These are phyloP conservation scores for Lactarius psammicola DNA, from an alignment of 768 basidiomycete species.

Conservation along the genomic window DNA sequence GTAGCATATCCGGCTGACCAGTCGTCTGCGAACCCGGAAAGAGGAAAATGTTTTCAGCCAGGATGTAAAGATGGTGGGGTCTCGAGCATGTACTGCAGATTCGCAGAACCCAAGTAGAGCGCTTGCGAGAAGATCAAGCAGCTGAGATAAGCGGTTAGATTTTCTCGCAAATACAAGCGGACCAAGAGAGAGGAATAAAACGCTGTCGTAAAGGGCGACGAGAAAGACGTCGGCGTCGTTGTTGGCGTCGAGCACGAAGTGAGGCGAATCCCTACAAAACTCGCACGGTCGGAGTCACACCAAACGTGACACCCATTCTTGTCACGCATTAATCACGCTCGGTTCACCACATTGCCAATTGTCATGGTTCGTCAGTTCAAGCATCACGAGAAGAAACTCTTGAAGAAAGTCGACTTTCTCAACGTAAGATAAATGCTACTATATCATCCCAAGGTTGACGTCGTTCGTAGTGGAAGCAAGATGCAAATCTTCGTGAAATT, in stretches of 20 bases:
- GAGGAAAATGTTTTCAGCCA: slow-evolving; percentile 19
- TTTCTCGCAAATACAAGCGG: slow-evolving; percentile 23
- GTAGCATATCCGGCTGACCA: slow-evolving; percentile 50
- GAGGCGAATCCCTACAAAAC: slow-evolving; percentile 30
- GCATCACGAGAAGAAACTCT: slow-evolving; percentile 91
- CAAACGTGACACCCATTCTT: slow-evolving; percentile 17
- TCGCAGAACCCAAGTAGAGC: slow-evolving; percentile 24
- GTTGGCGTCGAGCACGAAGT: slow-evolving; percentile 30
- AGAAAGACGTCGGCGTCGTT: slow-evolving; percentile 25
- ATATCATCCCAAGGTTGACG: slow-evolving; percentile 7
- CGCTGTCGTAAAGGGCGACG: slow-evolving; percentile 17
- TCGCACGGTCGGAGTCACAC: slow-evolving; percentile 30
- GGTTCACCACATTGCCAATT: neutral
- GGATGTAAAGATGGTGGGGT: slow-evolving; percentile 28
- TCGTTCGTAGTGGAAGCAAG: slow-evolving; percentile 84
- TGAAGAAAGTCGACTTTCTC: slow-evolving; percentile 97
- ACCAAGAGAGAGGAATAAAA: slow-evolving; percentile 21
- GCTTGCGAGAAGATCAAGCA: slow-evolving; percentile 25
- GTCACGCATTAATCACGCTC: slow-evolving; percentile 18
- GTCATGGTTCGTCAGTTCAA: slow-evolving; percentile 90
- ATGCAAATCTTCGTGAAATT: slow-evolving; percentile 86
- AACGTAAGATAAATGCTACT: slow-evolving; percentile 49
- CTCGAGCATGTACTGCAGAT: slow-evolving; percentile 30
- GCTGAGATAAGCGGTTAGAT: slow-evolving; percentile 30
- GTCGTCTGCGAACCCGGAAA: slow-evolving; percentile 44